Base-by-base conservation (phyloP, 345 rosid species). In the Isatis tinctoria region DNA sequence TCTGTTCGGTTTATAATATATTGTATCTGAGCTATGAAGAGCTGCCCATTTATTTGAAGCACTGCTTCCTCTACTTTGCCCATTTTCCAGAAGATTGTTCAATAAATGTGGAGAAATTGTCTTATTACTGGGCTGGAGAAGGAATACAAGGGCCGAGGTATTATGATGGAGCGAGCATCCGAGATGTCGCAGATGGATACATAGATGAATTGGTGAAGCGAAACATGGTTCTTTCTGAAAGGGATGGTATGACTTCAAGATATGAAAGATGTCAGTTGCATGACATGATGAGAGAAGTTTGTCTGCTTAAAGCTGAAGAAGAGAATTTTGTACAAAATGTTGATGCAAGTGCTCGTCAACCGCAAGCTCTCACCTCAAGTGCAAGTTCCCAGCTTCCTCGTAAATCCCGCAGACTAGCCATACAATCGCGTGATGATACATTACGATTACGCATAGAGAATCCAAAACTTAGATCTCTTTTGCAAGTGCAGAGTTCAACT, bases 71-170 rank as follows among this genome's bases (percentile, higher is more conserved):
- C 28, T 67, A 67, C 10, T 6, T 49, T 0, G 26, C 53, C 2
- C 61, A 59, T 13, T 74, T 58, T n/a, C 73, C 68, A 2, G 58
- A 66, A 47, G 35, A 82, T 62, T 63, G 3, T 17, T 2, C 58
- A 0, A 87, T 85, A 75, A 14, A 67, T 1, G 40, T 51, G 0
- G 72, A 17, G 4, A 74, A 71, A 4, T 30, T 83, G 27, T 43
- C 66, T 11, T 54, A 41, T 28, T 65, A 73, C 41, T 85, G 82
- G 88, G 61, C 75, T 7, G 84, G 80, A 5, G 82, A 83, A 60
- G 91, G 86, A 30, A 45, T 87, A 30, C 5, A 3, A n/a, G 22
- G 8, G n/a, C 56, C 28, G 4, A 52, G 52, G 0, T 1, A 20
- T 36, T 56, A 30, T 18, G 62, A 76, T 26, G 78, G 67, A 17